Base-by-base conservation (phyloP, 805 yeast species). In the Maudiozyma serrabonitensis region DNA sequence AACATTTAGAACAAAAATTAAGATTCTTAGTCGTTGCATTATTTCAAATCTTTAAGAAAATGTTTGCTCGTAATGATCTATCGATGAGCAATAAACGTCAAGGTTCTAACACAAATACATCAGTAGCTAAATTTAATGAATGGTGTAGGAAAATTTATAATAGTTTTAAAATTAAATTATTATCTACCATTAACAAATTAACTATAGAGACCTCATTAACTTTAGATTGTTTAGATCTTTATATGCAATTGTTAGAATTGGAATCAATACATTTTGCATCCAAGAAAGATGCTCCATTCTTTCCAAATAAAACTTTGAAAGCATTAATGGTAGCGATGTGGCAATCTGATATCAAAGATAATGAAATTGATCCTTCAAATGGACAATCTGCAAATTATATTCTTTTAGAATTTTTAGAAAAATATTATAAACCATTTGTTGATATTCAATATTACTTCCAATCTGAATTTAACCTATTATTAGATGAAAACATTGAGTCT, bases 371-470 rank as follows among this genome's bases (percentile, higher is more conserved):
- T 58, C 77, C 75, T 11, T 66, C 79, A 0, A 68, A 73, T 34
- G 68, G 68, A 3, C 57, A 60, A 42, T 62, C 67, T 1, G 74
- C 75, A 15, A 75, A 73, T 59, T 72, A 76, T 46, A 62, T 76
- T 12, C 51, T 79, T 15, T 62, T 72, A 46, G 87, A 84, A 60
- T 86, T 85, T 58, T 58, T 72, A 28, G 79, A 74, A 21, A 70
- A 69, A 26, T 80, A 76, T 52, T 82, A 82, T 59, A 58, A 60
- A 31, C 73, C 73, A 56, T 78, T 76, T 63, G 86, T 86, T 72
- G 99, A 91, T 63, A 67, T 91, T 50, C 87, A 89, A 56, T 87
- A 72, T 61, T 85, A 82, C 60, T 82, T 87, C 55, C 80, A 83
- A 60, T 69, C 73, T 38, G 81, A 76, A 55, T 62, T 80, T 21